Evolutionary conservation across 2,329 filamentous ascomycete species (phyloP).

Genomic region (Knufia petricola): DNA sequence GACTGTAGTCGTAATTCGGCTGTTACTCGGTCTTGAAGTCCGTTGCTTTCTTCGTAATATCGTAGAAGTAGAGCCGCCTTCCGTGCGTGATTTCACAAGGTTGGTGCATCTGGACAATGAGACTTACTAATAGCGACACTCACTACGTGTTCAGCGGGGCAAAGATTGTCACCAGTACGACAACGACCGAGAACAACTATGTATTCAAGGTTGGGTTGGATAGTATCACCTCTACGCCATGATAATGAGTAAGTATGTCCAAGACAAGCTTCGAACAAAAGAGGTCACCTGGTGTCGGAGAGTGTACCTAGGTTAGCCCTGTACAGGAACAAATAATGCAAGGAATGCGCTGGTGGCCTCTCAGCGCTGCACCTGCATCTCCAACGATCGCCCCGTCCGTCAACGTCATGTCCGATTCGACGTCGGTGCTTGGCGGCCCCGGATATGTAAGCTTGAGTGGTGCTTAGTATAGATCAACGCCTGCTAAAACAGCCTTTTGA

Average conservation of each 20-base stretch:
- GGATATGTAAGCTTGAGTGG: not conserved
- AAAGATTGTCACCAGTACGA: not conserved
- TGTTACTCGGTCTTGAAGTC: too few relatives aligned
- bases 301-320: not conserved
- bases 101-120: not conserved
- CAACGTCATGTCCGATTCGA: not conserved
- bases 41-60: not conserved
- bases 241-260: not conserved
- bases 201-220: not conserved
- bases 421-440: not conserved
- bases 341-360: not conserved
- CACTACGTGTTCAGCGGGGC: not conserved
- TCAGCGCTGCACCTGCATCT: not conserved
- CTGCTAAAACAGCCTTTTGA: not conserved
- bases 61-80: not conserved
- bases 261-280: not conserved
- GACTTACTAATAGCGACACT: conserved; percentile 3
- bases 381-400: not conserved
- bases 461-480: not conserved
- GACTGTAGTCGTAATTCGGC: not conserved
- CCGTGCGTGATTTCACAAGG: not conserved
- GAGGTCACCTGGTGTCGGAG: not conserved
- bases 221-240: not conserved
- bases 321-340: not conserved
- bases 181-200: not conserved